Conservation (phyloP, 192 early-diverging fungal species). For the Mortierella alpina region DNA sequence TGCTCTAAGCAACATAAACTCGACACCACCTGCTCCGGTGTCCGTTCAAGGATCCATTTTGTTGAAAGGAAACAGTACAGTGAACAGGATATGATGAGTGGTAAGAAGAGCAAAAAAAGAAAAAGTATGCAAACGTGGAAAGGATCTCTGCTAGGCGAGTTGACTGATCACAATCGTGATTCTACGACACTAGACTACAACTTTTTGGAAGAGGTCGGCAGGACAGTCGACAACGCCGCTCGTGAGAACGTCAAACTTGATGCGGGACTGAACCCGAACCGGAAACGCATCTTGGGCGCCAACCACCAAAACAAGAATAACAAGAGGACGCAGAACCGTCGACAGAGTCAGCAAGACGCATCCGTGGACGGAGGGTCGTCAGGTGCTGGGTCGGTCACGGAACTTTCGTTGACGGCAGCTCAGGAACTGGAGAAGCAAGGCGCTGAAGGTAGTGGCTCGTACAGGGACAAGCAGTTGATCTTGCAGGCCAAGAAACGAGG, state of each 20-base stretch:
- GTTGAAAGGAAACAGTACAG: constrained; percentile 69
- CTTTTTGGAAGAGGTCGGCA: constrained; percentile 72
- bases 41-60: constrained; percentile 71
- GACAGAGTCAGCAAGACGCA: constrained; percentile 10
- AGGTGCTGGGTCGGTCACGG: constrained; percentile 1
- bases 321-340: constrained; percentile 10
- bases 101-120: constrained; percentile 43
- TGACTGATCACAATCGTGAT: neutral
- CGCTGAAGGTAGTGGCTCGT: constrained; percentile 33
- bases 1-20: constrained; percentile 77
- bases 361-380: neutral
- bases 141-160: neutral
- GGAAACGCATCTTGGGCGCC: constrained; percentile 29
- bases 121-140: neutral
- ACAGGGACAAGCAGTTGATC: constrained; percentile 43
- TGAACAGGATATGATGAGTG: constrained; percentile 76
- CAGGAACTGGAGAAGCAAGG: constrained; percentile 39
- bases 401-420: constrained; percentile 23
- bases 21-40: constrained; percentile 68
- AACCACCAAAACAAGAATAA: constrained; percentile 12
- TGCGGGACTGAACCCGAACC: constrained; percentile 7
- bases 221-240: constrained; percentile 63
- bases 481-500: constrained; percentile 55
- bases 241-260: constrained; percentile 56
- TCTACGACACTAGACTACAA: constrained; percentile 64